Evolutionary conservation across 768 basidiomycete species (phyloP).

Genomic region (Tylopilus sp.): DNA sequence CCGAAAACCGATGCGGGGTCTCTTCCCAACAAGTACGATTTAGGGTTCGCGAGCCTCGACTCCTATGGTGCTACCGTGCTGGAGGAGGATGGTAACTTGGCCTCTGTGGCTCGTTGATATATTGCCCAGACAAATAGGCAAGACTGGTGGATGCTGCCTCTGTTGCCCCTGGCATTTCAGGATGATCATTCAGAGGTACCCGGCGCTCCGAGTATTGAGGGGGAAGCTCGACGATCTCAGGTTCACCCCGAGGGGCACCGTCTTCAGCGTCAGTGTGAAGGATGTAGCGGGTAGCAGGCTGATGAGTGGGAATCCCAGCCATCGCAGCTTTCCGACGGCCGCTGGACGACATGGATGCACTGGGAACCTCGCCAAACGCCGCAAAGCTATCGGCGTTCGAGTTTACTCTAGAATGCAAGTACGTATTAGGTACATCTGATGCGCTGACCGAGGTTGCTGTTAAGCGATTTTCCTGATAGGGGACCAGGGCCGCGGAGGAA

Average conservation of each 20-base stretch:
- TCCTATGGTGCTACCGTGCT: slow-evolving; percentile 4
- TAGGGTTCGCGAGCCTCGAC: background rate
- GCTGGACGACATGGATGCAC: slow-evolving; percentile 34
- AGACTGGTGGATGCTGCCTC: slow-evolving; percentile 5
- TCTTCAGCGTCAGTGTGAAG: slow-evolving; percentile 72
- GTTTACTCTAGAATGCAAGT: slow-evolving; percentile 14
- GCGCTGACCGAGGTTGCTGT: slow-evolving; percentile 5
- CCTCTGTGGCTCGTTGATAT: slow-evolving; percentile 1
- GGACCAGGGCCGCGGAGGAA: background rate
- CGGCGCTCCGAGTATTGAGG: slow-evolving; percentile 64
- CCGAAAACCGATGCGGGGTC: background rate
- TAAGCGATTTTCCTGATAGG: slow-evolving; percentile 5
- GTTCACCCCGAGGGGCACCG: slow-evolving; percentile 38
- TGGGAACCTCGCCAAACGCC: slow-evolving; percentile 17
- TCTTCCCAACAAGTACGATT: background rate
- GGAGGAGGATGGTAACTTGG: slow-evolving; percentile 13
- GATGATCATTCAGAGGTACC: slow-evolving; percentile 8
- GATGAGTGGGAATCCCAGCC: slow-evolving; percentile 44
- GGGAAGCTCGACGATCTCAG: slow-evolving; percentile 69
- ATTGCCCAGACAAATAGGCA: slow-evolving; percentile 13
- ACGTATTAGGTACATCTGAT: slow-evolving; percentile 7
- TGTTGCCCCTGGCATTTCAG: slow-evolving; percentile 11
- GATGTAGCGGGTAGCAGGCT: slow-evolving; percentile 50
- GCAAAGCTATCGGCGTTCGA: slow-evolving; percentile 22
- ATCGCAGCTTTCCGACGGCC: slow-evolving; percentile 52